Conservation (phyloP, 352 stramenopile genomes). For the Globisporangium emineosum region DNA sequence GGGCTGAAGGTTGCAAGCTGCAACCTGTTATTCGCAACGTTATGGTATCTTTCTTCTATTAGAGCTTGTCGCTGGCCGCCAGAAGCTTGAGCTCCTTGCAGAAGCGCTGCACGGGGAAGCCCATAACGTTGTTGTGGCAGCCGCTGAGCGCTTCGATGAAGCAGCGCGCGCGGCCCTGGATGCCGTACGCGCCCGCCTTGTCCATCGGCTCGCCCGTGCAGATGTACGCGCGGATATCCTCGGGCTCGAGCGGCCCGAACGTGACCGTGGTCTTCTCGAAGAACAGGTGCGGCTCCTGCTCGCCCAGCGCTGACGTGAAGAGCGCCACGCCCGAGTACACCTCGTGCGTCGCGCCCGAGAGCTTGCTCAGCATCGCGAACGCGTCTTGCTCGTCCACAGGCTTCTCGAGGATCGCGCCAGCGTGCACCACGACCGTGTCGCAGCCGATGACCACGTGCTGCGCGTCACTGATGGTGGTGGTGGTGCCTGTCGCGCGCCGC, state of each 20-base stretch:
- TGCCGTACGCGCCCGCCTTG: conserved; percentile 89
- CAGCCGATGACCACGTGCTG: conserved; percentile 75
- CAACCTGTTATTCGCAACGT: too few species aligned
- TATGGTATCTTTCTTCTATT: neutral
- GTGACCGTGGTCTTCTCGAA: conserved; percentile 62
- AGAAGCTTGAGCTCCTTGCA: conserved; percentile 54
- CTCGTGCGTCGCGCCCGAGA: conserved; percentile 73
- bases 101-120: conserved; percentile 84
- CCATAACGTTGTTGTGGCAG: conserved; percentile 92
- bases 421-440: conserved; percentile 86
- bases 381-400: conserved; percentile 78
- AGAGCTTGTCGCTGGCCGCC: conserved; percentile 39
- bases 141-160: conserved; percentile 81
- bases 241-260: conserved; percentile 48
- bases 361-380: conserved; percentile 67
- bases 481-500: conserved; percentile 26
- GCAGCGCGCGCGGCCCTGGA: conserved; percentile 81
- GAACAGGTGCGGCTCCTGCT: conserved; percentile 57
- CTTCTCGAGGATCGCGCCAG: conserved; percentile 89
- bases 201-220: conserved; percentile 90
- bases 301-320: conserved; percentile 41
- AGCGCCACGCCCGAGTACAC: conserved; percentile 89
- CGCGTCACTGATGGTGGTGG: neutral
- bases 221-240: conserved; percentile 82
- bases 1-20: neutral